Percentiles rank a stretch among this genome's conserved stretches.
Conservation (phyloP, 768 basidiomycete species). For the Panus rudis region DNA sequence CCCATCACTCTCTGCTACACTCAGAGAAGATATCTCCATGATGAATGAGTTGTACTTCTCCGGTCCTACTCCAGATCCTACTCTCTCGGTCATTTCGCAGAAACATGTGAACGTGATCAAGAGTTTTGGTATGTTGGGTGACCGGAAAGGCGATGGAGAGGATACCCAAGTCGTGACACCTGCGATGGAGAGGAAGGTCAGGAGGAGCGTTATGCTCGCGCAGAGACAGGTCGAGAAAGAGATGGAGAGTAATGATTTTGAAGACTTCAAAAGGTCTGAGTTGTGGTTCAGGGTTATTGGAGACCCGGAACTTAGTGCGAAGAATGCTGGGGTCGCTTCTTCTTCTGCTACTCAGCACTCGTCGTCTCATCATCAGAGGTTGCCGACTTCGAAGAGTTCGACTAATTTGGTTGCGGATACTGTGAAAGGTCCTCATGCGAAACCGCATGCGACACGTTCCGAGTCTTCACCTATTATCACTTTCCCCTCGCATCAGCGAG, state of each 20-base stretch:
- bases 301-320: conserved; percentile 43
- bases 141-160: conserved; percentile 36
- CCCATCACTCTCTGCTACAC: conserved; percentile 48
- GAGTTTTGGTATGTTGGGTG: conserved; percentile 59
- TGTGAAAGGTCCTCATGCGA: background rate
- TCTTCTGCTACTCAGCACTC: background rate
- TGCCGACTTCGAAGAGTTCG: background rate
- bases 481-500: conserved; percentile 3
- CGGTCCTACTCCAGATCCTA: conserved; percentile 45
- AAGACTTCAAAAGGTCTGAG: conserved; percentile 81
- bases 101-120: conserved; percentile 68
- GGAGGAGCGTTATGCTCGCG: conserved; percentile 73
- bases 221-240: conserved; percentile 81
- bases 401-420: background rate
- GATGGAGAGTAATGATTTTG: conserved; percentile 85
- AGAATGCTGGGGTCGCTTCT: background rate
- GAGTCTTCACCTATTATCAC: conserved; percentile 14
- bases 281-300: conserved; percentile 87
- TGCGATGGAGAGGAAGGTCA: conserved; percentile 46
- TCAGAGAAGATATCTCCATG: conserved; percentile 84
- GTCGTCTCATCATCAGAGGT: background rate
- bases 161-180: conserved; percentile 28
- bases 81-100: conserved; percentile 56
- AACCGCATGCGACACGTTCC: conserved; percentile 7
- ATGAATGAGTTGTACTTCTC: conserved; percentile 87